phyloP scores from a whole-genome alignment of 2,329 filamentous ascomycete species.

The Neoascochyta sp. region DNA sequence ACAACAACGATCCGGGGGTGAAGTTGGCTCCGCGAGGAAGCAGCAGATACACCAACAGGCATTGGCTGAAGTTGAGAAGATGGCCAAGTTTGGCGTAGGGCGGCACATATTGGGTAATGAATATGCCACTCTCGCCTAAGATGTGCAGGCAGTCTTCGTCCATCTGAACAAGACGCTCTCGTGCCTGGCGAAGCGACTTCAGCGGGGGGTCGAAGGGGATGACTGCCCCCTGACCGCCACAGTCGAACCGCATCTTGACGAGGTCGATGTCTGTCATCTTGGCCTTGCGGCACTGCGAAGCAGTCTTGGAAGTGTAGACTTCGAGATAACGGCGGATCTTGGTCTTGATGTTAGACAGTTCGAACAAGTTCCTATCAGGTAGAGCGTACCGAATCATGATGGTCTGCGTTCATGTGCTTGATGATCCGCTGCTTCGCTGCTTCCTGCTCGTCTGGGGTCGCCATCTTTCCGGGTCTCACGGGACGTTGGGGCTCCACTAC shows the following conservation, averaged over 20 bases:
- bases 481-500: no score
- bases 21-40: slow-evolving; percentile 31
- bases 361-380: slow-evolving; percentile 2
- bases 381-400: slow-evolving; percentile 58
- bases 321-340: slow-evolving; percentile 70
- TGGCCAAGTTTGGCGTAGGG: slow-evolving; percentile 49
- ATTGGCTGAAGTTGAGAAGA: slow-evolving; percentile 51
- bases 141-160: slow-evolving; percentile 56
- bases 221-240: slow-evolving; percentile 47
- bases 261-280: slow-evolving; percentile 64
- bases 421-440: slow-evolving; percentile 61
- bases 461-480: slow-evolving; percentile 19
- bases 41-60: slow-evolving; percentile 28
- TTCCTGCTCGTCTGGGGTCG: slow-evolving; percentile 39
- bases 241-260: slow-evolving; percentile 58
- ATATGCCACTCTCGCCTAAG: slow-evolving; percentile 59
- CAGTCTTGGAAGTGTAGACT: slow-evolving; percentile 61
- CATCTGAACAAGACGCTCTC: slow-evolving; percentile 70
- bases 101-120: slow-evolving; percentile 51
- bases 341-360: slow-evolving; percentile 7
- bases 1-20: slow-evolving; percentile 31
- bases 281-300: slow-evolving; percentile 54
- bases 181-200: slow-evolving; percentile 62
- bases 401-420: slow-evolving; percentile 83
- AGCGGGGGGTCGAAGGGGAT: slow-evolving; percentile 70